Evolutionary conservation across 2,329 filamentous ascomycete genomes (phyloP).

Genomic region (Aspergillus versicolor): DNA sequence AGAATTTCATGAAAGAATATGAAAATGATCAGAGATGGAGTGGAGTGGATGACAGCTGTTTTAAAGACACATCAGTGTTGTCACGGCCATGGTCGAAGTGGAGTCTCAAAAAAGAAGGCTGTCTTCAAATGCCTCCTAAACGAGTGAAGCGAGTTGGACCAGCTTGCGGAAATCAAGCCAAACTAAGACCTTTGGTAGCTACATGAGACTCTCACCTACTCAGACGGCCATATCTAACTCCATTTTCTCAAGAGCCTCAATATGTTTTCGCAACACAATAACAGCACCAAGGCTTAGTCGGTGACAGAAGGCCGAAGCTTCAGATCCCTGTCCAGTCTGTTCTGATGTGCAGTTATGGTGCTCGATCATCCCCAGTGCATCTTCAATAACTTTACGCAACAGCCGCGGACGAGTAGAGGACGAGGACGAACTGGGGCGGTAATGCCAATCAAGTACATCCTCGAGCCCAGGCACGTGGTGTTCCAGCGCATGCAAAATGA

Average conservation of each 20-base stretch:
- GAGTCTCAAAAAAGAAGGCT: no score
- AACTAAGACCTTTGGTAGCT: background rate
- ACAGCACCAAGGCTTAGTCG: slow-evolving; percentile 34
- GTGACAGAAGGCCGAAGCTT: slow-evolving; percentile 28
- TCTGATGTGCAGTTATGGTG: slow-evolving; percentile 25
- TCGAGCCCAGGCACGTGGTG: slow-evolving; percentile 47
- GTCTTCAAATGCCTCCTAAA: no score
- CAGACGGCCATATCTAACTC: background rate
- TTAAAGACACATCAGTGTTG: no score
- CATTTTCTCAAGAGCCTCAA: slow-evolving; percentile 28
- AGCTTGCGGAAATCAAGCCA: no score
- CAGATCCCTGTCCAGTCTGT: slow-evolving; percentile 13
- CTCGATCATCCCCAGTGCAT: slow-evolving; percentile 27
- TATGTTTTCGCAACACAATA: slow-evolving; percentile 31
- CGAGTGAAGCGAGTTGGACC: no score
- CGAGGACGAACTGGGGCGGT: slow-evolving; percentile 31
- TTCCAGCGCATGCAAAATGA: slow-evolving; percentile 50
- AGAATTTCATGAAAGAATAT: no score
- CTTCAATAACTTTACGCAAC: slow-evolving; percentile 25
- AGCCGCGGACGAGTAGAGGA: slow-evolving; percentile 19
- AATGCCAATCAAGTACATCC: slow-evolving; percentile 55
- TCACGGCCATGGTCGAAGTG: no score
- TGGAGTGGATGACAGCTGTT: no score
- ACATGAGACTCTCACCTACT: background rate
- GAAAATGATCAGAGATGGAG: no score